Evolutionary conservation across 306 rosid genomes (phyloP).

Genomic region (Cucurbita argyrosperma): DNA sequence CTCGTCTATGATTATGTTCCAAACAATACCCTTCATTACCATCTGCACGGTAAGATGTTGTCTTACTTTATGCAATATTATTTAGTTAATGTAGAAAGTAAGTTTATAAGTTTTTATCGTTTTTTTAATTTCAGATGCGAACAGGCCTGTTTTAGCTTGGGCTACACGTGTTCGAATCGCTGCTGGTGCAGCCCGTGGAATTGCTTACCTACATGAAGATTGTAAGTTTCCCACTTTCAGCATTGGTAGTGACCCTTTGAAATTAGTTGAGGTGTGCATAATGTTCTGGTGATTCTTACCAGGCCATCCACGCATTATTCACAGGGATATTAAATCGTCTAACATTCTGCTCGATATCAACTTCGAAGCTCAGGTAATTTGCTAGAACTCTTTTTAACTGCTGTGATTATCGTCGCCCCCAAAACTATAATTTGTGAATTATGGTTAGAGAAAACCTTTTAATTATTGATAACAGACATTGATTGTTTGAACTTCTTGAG

Average conservation of each 20-base stretch:
- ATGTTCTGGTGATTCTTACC: conserved; percentile 16
- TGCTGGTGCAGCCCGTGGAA: conserved; percentile 91
- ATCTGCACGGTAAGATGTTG: conserved; percentile 75
- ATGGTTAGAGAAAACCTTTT: not conserved
- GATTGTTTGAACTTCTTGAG: not conserved
- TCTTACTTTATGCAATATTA: not conserved
- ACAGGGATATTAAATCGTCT: conserved; percentile 96
- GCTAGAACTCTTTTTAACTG: not conserved
- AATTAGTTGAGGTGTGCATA: not conserved
- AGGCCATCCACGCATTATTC: conserved; percentile 99
- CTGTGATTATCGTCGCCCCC: not conserved
- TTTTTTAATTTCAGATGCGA: conserved; percentile 34
- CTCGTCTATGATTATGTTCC: conserved; percentile 79
- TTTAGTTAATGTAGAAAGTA: not conserved
- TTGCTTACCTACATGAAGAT: conserved; percentile 93
- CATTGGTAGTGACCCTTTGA: not conserved
- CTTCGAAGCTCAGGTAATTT: conserved; percentile 78
- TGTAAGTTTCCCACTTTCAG: conserved; percentile 33
- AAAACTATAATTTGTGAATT: not conserved
- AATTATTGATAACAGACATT: not conserved
- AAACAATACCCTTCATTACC: conserved; percentile 75
- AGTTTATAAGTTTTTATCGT: not conserved
- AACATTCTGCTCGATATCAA: conserved; percentile 79
- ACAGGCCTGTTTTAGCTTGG: conserved; percentile 59
- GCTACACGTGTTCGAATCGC: conserved; percentile 77